phyloP scores from a whole-genome alignment of 2,329 filamentous ascomycete species.

The Chrysosporium keratinophilum region DNA sequence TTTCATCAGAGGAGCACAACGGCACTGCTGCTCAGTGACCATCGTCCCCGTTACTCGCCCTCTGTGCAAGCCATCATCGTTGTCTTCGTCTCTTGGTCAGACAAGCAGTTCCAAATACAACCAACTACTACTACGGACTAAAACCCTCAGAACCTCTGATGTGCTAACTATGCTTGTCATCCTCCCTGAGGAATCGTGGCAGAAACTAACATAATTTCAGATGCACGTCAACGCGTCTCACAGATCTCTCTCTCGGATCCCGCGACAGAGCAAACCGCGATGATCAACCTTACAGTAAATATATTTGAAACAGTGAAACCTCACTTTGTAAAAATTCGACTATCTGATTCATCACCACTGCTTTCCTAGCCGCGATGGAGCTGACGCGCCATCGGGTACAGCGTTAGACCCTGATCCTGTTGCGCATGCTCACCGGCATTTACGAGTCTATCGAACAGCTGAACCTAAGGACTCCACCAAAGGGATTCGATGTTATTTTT shows the following conservation, averaged over 20 bases:
- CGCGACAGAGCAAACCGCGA: not conserved
- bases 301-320: no score
- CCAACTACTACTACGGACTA: no score
- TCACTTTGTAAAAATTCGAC: not conserved
- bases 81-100: not conserved
- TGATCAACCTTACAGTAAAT: not conserved
- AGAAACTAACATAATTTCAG: no score
- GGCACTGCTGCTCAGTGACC: not conserved
- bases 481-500: not conserved
- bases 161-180: no score
- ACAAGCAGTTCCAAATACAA: not conserved
- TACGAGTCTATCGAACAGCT: not conserved
- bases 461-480: not conserved
- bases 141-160: no score
- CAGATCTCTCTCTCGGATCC: not conserved
- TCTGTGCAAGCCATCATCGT: no score
- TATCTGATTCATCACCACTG: not conserved
- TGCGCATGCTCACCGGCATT: not conserved
- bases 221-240: not conserved
- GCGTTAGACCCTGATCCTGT: not conserved
- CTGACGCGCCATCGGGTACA: not conserved
- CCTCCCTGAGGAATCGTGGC: no score
- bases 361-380: not conserved
- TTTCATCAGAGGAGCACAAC: not conserved
- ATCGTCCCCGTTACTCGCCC: not conserved